Conservation (phyloP, 106 monocot genomes). For the Platanthera zijinensis region DNA sequence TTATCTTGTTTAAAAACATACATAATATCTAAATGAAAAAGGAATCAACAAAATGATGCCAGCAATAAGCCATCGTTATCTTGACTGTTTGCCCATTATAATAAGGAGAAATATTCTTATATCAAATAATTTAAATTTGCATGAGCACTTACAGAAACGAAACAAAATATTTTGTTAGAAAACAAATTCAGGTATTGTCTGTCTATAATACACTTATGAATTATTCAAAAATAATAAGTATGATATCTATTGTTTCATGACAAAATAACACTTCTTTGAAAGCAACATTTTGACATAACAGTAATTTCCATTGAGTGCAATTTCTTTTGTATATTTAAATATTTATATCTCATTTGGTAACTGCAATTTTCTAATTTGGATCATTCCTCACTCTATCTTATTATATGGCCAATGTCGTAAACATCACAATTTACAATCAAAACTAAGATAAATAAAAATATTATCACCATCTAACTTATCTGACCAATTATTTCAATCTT, state of each 20-base stretch:
- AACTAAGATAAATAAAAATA: no score
- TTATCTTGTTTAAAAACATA: background rate
- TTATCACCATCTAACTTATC: no score
- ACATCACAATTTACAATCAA: no score
- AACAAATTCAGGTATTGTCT: background rate
- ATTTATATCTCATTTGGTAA: background rate
- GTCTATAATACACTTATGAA: background rate
- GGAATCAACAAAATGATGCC: background rate
- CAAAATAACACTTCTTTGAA: background rate
- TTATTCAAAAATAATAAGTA: background rate
- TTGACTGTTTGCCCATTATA: background rate
- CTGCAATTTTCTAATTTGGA: background rate
- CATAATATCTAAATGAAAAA: background rate
- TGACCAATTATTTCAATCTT: no score
- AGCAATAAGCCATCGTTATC: background rate
- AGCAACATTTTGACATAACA: background rate
- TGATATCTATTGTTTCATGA: background rate
- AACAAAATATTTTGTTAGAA: background rate
- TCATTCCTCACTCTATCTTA: background rate
- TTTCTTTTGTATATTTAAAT: background rate
- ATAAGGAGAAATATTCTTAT: background rate
- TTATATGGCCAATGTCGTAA: no score
- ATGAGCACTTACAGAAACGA: background rate
- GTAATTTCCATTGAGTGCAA: background rate
- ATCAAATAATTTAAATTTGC: background rate